phyloP scores from a whole-genome alignment of 148 eudicot genomes.

The Camellia lanceoleosa region DNA sequence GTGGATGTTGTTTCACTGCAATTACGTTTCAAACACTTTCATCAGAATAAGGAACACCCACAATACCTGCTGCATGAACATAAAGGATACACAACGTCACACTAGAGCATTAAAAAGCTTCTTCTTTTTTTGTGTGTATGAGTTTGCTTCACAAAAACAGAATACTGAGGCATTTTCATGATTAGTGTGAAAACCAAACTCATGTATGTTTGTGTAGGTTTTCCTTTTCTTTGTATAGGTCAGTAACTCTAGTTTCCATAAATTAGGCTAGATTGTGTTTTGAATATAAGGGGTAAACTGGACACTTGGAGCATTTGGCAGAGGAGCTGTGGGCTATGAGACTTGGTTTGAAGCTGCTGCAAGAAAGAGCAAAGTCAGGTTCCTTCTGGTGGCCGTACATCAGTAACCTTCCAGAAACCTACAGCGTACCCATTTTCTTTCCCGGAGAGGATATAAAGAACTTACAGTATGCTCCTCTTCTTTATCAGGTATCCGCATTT shows the following conservation, averaged over 20 bases:
- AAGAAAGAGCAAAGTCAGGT: conserved; percentile 77
- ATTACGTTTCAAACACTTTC: no score
- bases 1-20: no score
- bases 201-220: conserved; percentile 25
- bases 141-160: no score
- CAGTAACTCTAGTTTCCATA: conserved; percentile 29
- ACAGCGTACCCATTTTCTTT: conserved; percentile 83
- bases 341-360: conserved; percentile 82
- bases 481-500: conserved; percentile 60
- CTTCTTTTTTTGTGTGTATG: no score
- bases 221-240: conserved; percentile 21
- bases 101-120: no score
- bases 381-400: conserved; percentile 99
- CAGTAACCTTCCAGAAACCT: conserved; percentile 94
- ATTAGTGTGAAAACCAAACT: neutral
- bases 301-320: conserved; percentile 83
- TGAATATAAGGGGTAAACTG: conserved; percentile 67
- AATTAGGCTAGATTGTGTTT: conserved; percentile 56
- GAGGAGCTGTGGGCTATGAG: conserved; percentile 98
- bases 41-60: no score
- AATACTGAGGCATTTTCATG: no score
- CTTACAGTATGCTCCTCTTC: conserved; percentile 86
- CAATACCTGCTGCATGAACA: no score
- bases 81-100: no score
- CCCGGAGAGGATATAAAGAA: conserved; percentile 84